Evolutionary conservation across 345 rosid genomes (phyloP), one percentile per base, ranked within the genome.

Genomic region (Salix brachista): DNA sequence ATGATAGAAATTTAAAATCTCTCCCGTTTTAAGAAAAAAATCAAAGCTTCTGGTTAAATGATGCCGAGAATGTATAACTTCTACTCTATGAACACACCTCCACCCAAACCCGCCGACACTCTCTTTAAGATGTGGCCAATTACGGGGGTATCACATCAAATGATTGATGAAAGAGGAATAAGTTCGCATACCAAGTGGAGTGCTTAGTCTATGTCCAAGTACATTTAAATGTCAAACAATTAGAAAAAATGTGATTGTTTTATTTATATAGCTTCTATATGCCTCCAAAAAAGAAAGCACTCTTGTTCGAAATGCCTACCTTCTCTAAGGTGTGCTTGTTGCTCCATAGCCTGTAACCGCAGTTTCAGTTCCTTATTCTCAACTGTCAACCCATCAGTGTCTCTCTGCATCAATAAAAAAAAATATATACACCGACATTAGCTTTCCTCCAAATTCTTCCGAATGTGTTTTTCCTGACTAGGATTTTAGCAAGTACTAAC

Each of bases 341-440:
- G 92, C 84, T 89, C 92, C 91, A 89, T 83, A 67, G 95, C 90
- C 77, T 91, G 91, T 77, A 91, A 80, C 67, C 95, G 86, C 84
- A 91, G 76, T 77, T 88, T 91, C 75, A 91, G 90, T 72, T 89
- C 95, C 83, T 91, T 91, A 70, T 91, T 91, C 85, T 89, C 95
- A 48, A 82, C 17, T 28, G 88, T 89, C 75, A 91, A 73, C 81
- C 90, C 95, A 23, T 87, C 68, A 18, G 90, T 86, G 73, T 91
- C 95, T 76, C 92, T 88, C 95, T 91, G 89, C 82, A 80, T 58
- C 65, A 69, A 72, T 8, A 16, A 37, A 25, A 25, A 69, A 26
- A 8, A 32, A 12, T 9, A 16, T 41, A 65, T 30, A 26, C 12
- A 73, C 37, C 13, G 65, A n/a, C 34, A 48, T 64, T 70, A 34